Percentiles rank a stretch among this genome's conserved stretches.
These are phyloP conservation scores for Vitis cinerea DNA, from an alignment of 164 flowering plant genomes.

Conservation along the genomic window DNA sequence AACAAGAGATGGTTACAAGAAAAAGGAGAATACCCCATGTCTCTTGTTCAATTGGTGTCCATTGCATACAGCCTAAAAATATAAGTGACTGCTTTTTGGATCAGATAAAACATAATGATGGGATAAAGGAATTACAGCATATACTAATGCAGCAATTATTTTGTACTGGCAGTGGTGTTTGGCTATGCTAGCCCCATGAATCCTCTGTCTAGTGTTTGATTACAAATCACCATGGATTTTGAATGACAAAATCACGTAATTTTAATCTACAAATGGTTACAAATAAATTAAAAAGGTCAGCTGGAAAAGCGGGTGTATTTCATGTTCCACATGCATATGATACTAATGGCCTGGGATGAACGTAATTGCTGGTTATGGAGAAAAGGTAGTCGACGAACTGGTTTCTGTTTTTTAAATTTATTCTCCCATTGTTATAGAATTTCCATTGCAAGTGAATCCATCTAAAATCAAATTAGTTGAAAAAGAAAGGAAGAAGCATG, in stretches of 20 bases:
- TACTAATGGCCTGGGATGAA: too few relatives aligned
- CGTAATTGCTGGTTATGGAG: too few relatives aligned
- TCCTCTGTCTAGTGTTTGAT: not conserved
- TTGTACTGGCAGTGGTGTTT: not conserved
- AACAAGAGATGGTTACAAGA: not conserved
- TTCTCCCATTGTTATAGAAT: not conserved
- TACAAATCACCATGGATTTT: not conserved
- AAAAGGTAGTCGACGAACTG: too few relatives aligned
- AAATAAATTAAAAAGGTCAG: too few relatives aligned
- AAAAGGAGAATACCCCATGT: not conserved
- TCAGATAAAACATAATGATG: not conserved
- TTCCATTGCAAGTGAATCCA: not conserved
- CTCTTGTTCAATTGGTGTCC: not conserved
- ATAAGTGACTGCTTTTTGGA: not conserved
- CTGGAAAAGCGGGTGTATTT: too few relatives aligned
- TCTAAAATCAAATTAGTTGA: not conserved
- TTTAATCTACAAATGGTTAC: too few relatives aligned
- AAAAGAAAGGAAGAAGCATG: conserved; percentile 1
- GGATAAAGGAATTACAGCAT: conserved; percentile 1
- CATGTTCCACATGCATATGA: too few relatives aligned
- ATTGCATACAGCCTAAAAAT: not conserved
- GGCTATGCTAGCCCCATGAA: not conserved
- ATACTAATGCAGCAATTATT: not conserved
- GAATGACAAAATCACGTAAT: not conserved
- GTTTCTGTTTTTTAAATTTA: too few relatives aligned